A percentile compares a stretch with the other conserved stretches of the same genome.
Evolutionary conservation across 2,329 filamentous ascomycete genomes (phyloP).

Genomic region (Coleophoma eucalyptorum): DNA sequence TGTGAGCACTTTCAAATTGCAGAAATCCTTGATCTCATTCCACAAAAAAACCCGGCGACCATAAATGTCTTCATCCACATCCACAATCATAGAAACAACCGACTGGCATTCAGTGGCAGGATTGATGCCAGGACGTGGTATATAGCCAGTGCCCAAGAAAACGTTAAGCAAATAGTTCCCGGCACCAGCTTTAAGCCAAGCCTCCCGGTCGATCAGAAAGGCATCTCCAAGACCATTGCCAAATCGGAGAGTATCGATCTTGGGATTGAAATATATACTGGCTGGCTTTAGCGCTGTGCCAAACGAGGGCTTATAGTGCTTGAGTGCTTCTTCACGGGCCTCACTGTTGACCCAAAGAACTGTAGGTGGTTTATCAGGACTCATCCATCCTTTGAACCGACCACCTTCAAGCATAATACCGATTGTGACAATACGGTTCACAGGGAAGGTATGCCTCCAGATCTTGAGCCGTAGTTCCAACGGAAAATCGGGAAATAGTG

Average conservation of each 20-base stretch:
- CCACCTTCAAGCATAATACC: background rate
- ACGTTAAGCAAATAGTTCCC: conserved; percentile 10
- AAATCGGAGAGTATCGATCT: conserved; percentile 12
- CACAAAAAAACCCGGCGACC: conserved; percentile 12
- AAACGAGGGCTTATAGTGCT: conserved; percentile 11
- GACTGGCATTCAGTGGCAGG: conserved; percentile 10
- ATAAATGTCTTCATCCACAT: conserved; percentile 12
- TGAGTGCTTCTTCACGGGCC: conserved; percentile 13
- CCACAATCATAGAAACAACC: conserved; percentile 11
- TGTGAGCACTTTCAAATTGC: conserved; percentile 11
- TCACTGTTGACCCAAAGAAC: conserved; percentile 16
- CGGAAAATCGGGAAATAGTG: conserved; percentile 13
- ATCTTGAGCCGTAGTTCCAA: conserved; percentile 20
- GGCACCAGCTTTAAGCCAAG: background rate
- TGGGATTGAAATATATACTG: conserved; percentile 18
- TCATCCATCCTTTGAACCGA: conserved; percentile 6
- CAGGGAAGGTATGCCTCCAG: conserved; percentile 10
- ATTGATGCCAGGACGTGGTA: background rate
- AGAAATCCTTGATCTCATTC: conserved; percentile 13
- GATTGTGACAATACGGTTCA: conserved; percentile 9
- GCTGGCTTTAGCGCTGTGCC: conserved; percentile 3
- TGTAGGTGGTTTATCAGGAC: conserved; percentile 6
- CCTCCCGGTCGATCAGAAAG: background rate
- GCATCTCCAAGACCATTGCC: conserved; percentile 1
- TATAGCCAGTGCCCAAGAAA: conserved; percentile 12